Evolutionary conservation across 2,329 filamentous ascomycete species (phyloP).

Genomic region (Colletotrichum chlorophyti): DNA sequence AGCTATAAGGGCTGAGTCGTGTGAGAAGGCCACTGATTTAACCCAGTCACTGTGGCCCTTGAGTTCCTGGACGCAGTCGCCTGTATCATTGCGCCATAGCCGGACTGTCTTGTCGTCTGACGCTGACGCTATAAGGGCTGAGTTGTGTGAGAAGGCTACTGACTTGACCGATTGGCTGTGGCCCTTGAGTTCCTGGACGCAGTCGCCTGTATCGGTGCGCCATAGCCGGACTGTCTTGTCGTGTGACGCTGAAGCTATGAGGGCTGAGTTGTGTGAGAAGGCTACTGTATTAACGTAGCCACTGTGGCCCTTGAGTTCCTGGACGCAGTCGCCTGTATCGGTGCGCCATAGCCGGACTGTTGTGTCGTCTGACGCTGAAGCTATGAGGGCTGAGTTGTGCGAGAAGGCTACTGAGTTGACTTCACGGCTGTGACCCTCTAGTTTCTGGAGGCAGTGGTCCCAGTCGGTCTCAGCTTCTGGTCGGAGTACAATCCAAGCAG

Average conservation of each 20-base stretch:
- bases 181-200: slow-evolving; percentile 1
- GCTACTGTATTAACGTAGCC: slow-evolving; percentile 2
- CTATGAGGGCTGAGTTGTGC: slow-evolving; percentile 12
- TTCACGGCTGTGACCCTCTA: slow-evolving; percentile 3
- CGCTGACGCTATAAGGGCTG: not conserved
- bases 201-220: slow-evolving; percentile 12
- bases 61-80: too few relatives aligned
- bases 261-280: slow-evolving; percentile 25
- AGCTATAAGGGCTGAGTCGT: too few relatives aligned
- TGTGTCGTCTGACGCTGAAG: not conserved
- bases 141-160: slow-evolving; percentile 24
- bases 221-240: not conserved
- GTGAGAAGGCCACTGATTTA: too few relatives aligned
- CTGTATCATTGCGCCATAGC: not conserved
- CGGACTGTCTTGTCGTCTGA: not conserved
- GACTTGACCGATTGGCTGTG: slow-evolving; percentile 4
- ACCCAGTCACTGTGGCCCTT: too few relatives aligned
- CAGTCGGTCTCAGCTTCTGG: slow-evolving; percentile 29
- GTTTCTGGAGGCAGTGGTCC: slow-evolving; percentile 29
- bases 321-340: slow-evolving; percentile 15
- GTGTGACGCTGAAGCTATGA: not conserved
- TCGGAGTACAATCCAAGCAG: slow-evolving; percentile 27
- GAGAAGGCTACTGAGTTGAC: slow-evolving; percentile 24
- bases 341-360: not conserved
- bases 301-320: slow-evolving; percentile 10